These are phyloP conservation scores for Waitea zeae DNA, from an alignment of 1,284 basidiomycete species.

Conservation along the genomic window DNA sequence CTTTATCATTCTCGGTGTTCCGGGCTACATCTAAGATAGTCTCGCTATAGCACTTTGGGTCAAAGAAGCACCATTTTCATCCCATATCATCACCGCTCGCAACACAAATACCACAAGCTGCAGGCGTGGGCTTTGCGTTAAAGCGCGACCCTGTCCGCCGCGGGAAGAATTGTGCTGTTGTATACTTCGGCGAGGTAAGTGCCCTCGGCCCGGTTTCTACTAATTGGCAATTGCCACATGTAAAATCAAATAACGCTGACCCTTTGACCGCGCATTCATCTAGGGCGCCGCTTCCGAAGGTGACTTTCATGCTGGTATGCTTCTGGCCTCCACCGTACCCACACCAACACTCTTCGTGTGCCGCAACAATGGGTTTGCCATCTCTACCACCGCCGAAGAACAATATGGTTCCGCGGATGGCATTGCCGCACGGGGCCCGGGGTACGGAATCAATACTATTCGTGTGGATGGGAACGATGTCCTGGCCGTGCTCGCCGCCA, in stretches of 20 bases:
- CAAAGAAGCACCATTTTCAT: slow-evolving; percentile 74
- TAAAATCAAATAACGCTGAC: not conserved
- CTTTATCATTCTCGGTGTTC: no score
- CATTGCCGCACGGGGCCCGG: slow-evolving; percentile 83
- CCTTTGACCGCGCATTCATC: not conserved
- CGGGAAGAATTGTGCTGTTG: slow-evolving; percentile 66
- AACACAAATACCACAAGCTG: slow-evolving; percentile 92
- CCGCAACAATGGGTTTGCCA: slow-evolving; percentile 88
- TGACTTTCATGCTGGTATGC: slow-evolving; percentile 64
- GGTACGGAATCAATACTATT: slow-evolving; percentile 85
- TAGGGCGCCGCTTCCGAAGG: slow-evolving; percentile 66
- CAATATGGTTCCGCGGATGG: slow-evolving; percentile 83
- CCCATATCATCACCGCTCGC: slow-evolving; percentile 90
- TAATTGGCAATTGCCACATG: not conserved
- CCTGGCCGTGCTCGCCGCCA: slow-evolving; percentile 72
- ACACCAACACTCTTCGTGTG: slow-evolving; percentile 59
- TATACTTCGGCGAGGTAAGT: slow-evolving; percentile 59
- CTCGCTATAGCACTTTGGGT: slow-evolving; percentile 80
- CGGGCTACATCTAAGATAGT: no score
- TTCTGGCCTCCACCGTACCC: slow-evolving; percentile 60
- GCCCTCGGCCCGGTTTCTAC: slow-evolving; percentile 12
- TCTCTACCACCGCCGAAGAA: slow-evolving; percentile 82
- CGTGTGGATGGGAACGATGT: slow-evolving; percentile 92
- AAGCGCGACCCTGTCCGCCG: slow-evolving; percentile 63
- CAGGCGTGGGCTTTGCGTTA: slow-evolving; percentile 83